Evolutionary conservation across 176 grass and related monocot species (phyloP), one percentile per base, ranked within the genome.

Genomic region (Poa pratensis): DNA sequence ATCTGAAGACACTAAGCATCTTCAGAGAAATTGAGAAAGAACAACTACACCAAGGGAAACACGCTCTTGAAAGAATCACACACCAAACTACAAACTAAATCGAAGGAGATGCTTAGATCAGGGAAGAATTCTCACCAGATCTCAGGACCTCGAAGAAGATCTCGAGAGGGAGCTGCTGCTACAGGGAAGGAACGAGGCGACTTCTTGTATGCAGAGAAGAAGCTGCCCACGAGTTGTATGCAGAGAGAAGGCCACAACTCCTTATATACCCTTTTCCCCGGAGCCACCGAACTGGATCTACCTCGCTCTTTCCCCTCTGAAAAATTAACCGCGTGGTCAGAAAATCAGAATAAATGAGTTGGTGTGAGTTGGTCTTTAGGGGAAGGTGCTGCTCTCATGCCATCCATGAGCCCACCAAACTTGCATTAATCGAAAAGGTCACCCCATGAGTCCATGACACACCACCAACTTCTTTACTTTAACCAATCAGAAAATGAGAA

Each of bases 321-420:
- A 59, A 90, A 87, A 80, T 52, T 84, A 87, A 90, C 89, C 69
- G 85, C 11, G 85, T 84, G 85, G 89, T 87, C 80, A 84, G 88
- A 82, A 86, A 80, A 53, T 52, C 66, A 48, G 46, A 79, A 46
- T 26, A n/a, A 48, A 35, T 73, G 79, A 62, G 62, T 0, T 34
- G 18, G 81, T 53, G 16, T 79, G 87, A 61, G 61, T 11, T 67
- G 83, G 88, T 52, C 50, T 45, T 1, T 1, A 43, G 42, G 80
- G 32, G 49, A 26, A 72, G 52, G 77, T 78, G 86, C 53, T 18
- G 48, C 72, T 51, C 72, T 89, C 83, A 58, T 80, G 67, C 73
- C 67, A 79, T 22, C 85, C 66, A 81, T 81, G 59, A 79, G 63
- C 82, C 87, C 61, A 89, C 82, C 88, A 77, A 85, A 85, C 83